Conservation (phyloP, 345 rosid genomes). For the Eucalyptus sp. region DNA sequence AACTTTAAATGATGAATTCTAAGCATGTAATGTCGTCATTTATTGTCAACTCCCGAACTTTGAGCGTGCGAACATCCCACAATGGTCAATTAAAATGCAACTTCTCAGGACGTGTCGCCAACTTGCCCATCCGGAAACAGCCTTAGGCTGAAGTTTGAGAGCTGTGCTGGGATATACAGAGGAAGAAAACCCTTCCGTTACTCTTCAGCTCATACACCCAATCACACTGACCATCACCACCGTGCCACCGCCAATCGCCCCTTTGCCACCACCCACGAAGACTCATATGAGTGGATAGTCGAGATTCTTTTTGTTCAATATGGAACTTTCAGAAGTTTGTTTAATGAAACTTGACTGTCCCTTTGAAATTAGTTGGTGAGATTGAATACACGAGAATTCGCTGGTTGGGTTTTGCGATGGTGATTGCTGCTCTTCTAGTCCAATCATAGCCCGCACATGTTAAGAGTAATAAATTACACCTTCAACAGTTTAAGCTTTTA, state of each 20-base stretch:
- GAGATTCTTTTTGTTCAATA: background rate
- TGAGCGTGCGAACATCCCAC: accelerated
- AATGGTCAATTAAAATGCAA: no score
- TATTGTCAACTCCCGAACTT: accelerated
- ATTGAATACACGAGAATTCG: background rate
- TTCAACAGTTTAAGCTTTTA: no score
- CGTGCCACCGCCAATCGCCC: background rate
- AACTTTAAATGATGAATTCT: no score
- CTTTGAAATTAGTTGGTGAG: background rate
- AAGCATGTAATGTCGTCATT: no score
- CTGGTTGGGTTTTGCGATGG: no score
- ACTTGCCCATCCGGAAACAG: no score
- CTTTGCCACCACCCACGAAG: background rate
- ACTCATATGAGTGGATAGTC: background rate
- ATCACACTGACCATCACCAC: background rate
- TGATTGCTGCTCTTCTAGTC: no score
- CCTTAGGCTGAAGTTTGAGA: no score
- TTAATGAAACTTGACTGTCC: background rate
- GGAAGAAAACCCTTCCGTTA: background rate
- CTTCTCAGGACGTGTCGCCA: accelerated
- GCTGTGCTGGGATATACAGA: no score
- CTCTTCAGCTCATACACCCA: background rate
- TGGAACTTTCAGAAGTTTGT: background rate
- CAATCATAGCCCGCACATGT: no score
- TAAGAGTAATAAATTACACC: no score